Conservation (phyloP, 306 rosid genomes). For the Vachellia collinsii region DNA sequence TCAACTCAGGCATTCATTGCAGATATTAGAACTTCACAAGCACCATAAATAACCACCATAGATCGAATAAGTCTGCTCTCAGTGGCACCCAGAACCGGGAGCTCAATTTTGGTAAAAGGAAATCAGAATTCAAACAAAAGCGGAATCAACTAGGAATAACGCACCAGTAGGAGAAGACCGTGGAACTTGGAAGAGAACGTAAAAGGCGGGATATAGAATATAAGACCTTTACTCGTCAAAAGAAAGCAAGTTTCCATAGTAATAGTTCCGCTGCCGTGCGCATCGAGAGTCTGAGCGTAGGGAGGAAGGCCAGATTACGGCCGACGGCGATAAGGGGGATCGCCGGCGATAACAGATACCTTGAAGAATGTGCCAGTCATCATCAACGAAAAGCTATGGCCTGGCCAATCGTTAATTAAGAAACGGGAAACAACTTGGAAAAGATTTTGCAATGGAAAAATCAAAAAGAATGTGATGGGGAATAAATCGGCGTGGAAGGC, state of each 20-base stretch:
- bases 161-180: not conserved
- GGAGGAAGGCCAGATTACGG: slow-evolving; percentile 10
- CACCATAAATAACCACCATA: not conserved
- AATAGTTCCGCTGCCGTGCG: not conserved
- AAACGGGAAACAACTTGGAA: not conserved
- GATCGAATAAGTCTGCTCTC: slow-evolving; percentile 38
- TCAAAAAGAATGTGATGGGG: slow-evolving; percentile 35
- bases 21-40: not conserved
- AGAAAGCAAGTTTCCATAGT: slow-evolving; percentile 24
- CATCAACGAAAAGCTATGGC: slow-evolving; percentile 21
- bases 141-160: slow-evolving; percentile 33
- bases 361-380: slow-evolving; percentile 35
- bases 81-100: not conserved
- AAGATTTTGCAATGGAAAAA: not conserved
- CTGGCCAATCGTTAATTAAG: slow-evolving; percentile 23
- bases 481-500: slow-evolving; percentile 23
- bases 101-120: slow-evolving; percentile 7
- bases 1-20: slow-evolving; percentile 14
- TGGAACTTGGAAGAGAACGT: slow-evolving; percentile 25
- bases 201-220: slow-evolving; percentile 26
- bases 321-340: slow-evolving; percentile 43
- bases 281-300: not conserved
- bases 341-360: slow-evolving; percentile 43
- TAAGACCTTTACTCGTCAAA: slow-evolving; percentile 31
- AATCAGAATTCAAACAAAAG: slow-evolving; percentile 34